Evolutionary conservation across 140 eudicot species (phyloP), one percentile per base, ranked within the genome.

Genomic region (Senecio squalidus): DNA sequence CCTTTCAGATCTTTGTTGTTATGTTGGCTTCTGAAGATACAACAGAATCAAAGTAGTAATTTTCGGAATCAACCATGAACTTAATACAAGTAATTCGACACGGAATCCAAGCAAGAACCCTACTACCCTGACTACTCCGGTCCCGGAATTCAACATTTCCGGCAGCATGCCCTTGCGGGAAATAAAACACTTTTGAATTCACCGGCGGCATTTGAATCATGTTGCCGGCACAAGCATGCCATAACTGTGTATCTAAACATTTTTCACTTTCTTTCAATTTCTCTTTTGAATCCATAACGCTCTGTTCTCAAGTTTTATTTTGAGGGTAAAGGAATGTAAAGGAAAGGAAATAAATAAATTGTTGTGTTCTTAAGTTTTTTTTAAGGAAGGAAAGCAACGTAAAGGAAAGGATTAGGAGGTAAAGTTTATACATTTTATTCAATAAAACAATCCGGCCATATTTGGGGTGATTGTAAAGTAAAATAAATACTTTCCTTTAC

Each of bases 181-280:
- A 91, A 72, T 91, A 91, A 52, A 60, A 86, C 15, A 86, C 88
- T 54, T 72, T 80, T 0, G 98, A 72, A 63, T 83, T 78, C 6
- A 78, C 80, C 29, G 73, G 43, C 6, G 94, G 97, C 95, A 90
- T 86, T 70, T 90, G 97, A 41, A 86, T 90, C 97, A 90, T 90
- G 39, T 85, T 84, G 4, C 97, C 97, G 39, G 97, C 97, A 70
- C 97, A 90, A 28, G 97, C 97, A 72, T 90, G 97, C 97, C 97
- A 90, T 53, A 90, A 62, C 73, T 90, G 95, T 62, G 97, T 79
- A 81, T 86, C 98, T 62, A 91, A 79, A 55, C 85, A 81, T 52
- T 60, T 86, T 55, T 74, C 86, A 1, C 60, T 74, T 67, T 76
- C 96, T 54, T 72, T 81, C 67, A 64, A 43, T 66, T 80, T 80